These are phyloP conservation scores for Neoscytalidium dimidiatum DNA, from an alignment of 2,329 filamentous ascomycete genomes.

Conservation along the genomic window DNA sequence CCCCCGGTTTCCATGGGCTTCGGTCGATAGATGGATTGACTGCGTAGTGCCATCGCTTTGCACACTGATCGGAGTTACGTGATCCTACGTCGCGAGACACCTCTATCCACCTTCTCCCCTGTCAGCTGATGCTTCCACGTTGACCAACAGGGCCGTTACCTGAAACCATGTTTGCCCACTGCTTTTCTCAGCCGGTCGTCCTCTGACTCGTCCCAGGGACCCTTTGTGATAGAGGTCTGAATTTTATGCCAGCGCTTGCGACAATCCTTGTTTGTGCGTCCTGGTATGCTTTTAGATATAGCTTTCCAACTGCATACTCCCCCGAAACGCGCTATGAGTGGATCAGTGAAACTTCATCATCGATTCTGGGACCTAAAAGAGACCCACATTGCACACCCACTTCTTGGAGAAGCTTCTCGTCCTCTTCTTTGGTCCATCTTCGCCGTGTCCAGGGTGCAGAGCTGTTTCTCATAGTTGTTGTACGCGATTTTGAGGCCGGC, in stretches of 20 bases:
- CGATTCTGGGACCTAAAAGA: too few relatives aligned
- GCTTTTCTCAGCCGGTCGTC: background rate
- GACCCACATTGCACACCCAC: background rate
- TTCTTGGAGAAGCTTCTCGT: background rate
- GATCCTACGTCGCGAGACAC: background rate
- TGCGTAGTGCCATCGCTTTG: constrained; percentile 5
- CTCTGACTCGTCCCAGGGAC: constrained; percentile 14
- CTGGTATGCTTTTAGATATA: constrained; percentile 11
- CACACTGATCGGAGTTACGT: constrained; percentile 1
- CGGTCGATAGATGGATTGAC: background rate
- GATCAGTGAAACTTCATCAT: too few relatives aligned
- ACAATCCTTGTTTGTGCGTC: constrained; percentile 22
- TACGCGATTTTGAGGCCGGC: background rate
- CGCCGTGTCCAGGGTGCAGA: background rate
- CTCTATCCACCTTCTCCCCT: background rate
- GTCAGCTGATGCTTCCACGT: background rate
- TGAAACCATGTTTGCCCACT: background rate
- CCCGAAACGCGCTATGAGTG: background rate
- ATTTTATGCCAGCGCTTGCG: constrained; percentile 22
- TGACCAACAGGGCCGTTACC: background rate
- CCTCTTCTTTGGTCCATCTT: constrained; percentile 2
- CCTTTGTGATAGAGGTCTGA: constrained; percentile 12
- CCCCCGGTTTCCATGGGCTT: background rate
- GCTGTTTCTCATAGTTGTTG: background rate
- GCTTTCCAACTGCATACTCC: constrained; percentile 5